phyloP scores from a whole-genome alignment of 2,329 filamentous ascomycete genomes.

The Monosporascus sp. region DNA sequence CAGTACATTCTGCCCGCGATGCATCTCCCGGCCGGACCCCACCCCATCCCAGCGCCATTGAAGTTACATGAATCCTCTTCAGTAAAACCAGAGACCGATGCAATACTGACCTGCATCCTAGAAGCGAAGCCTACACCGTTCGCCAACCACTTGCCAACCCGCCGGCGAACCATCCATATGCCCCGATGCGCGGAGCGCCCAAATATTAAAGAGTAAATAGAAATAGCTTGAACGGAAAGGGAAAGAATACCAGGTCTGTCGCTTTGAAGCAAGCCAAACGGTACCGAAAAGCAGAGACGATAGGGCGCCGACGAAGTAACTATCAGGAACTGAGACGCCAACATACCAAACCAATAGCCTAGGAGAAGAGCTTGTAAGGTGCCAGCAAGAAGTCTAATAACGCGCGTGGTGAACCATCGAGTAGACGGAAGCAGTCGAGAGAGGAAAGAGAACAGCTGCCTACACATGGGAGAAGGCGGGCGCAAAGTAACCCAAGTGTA shows the following conservation, averaged over 20 bases:
- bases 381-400: too few relatives aligned
- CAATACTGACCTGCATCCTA: neutral
- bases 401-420: too few relatives aligned
- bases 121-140: neutral
- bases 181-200: neutral
- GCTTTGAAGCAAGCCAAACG: too few relatives aligned
- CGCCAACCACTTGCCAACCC: neutral
- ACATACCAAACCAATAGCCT: too few relatives aligned
- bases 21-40: neutral
- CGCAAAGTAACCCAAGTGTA: too few relatives aligned
- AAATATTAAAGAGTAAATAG: neutral
- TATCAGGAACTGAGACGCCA: too few relatives aligned
- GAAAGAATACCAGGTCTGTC: too few relatives aligned
- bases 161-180: neutral
- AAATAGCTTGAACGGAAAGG: neutral
- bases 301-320: too few relatives aligned
- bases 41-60: neutral
- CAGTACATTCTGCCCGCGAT: neutral
- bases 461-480: neutral
- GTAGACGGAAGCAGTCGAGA: neutral
- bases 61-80: neutral
- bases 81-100: neutral
- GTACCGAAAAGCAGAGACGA: too few relatives aligned
- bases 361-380: too few relatives aligned
- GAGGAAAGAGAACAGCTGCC: neutral